Percentiles rank a stretch among this genome's conserved stretches.
phyloP scores from a whole-genome alignment of 139 green algal genomes.

The Desmodesmus armatus region DNA sequence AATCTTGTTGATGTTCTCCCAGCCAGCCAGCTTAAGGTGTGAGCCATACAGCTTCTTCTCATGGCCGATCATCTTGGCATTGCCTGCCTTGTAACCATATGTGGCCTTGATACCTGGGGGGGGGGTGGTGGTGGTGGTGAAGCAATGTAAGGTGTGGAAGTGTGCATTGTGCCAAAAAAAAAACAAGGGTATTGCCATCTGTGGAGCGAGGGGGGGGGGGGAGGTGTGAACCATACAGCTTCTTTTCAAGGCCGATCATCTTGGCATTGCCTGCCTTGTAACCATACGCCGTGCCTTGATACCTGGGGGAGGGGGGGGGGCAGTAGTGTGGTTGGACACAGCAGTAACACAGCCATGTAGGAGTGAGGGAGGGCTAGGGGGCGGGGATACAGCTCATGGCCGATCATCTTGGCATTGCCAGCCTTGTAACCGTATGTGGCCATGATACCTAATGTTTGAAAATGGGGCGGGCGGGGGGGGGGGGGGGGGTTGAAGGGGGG shows the following conservation, averaged over 20 bases:
- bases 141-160: background rate
- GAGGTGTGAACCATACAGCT: conserved; percentile 30
- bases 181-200: no score
- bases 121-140: background rate
- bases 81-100: conserved; percentile 20
- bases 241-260: conserved; percentile 15
- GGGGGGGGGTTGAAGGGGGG: background rate
- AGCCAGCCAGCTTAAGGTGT: conserved; percentile 19
- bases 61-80: conserved; percentile 17
- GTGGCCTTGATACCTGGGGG: conserved; percentile 21
- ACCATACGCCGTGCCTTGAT: no score
- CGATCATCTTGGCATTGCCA: conserved; percentile 7
- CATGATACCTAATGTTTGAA: no score
- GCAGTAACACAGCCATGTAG: no score
- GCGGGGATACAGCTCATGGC: no score
- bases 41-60: conserved; percentile 38
- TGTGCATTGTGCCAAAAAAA: no score
- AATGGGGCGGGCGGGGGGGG: no score
- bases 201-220: no score
- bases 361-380: no score
- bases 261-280: background rate
- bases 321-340: no score
- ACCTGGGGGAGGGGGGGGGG: no score
- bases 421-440: conserved; percentile 28
- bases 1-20: conserved; percentile 25